Base-by-base conservation (phyloP, 805 yeast species). In the Clavispora santaluciae region DNA sequence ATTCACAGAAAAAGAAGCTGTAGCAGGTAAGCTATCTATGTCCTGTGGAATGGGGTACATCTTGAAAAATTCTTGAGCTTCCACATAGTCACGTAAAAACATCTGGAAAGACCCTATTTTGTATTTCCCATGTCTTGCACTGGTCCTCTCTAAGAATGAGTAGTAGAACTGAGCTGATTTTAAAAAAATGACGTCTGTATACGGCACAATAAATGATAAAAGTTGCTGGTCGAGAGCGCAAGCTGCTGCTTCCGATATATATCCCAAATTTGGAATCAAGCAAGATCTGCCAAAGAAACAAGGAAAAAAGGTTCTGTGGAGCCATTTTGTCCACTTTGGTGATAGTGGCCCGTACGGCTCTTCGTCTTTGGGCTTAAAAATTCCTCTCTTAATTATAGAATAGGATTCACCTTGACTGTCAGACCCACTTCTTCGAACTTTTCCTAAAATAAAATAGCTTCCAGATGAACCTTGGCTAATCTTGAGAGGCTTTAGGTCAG, bases 301-400 rank as follows among this genome's bases (percentile, higher is more conserved):
- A 2, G 90, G 90, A 42, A 83, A 83, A 45, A 83, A 70, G 21
- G 82, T 83, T 49, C 89, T 58, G 54, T 83, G 89, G 3, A 81
- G 56, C 89, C 90, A 83, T 59, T 83, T 83, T 1, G 85, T 76
- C 88, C 89, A 81, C 55, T 83, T 83, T 1, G 90, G 89, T 4
- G 85, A 78, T 39, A 83, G 54, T 1, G 88, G 86, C 0, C 89
- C 90, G 54, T 83, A 83, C 0, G 89, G 90, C 50, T 83, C 89
- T 57, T 83, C 90, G 57, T 83, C 88, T 54, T 81, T 82, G 4
- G 90, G 90, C 55, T 83, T 83, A 66, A 83, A 83, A 2, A 83
- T 79, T 0, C 82, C 89, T 12, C 71, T 71, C 10, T 69, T 70
- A 20, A 43, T 39, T 20, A 43, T 44, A 3, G 37, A 39, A 10